A percentile compares a stretch with the other conserved stretches of the same genome.
Evolutionary conservation across 768 basidiomycete genomes (phyloP).

Genomic region (Pulveroboletus sp.): DNA sequence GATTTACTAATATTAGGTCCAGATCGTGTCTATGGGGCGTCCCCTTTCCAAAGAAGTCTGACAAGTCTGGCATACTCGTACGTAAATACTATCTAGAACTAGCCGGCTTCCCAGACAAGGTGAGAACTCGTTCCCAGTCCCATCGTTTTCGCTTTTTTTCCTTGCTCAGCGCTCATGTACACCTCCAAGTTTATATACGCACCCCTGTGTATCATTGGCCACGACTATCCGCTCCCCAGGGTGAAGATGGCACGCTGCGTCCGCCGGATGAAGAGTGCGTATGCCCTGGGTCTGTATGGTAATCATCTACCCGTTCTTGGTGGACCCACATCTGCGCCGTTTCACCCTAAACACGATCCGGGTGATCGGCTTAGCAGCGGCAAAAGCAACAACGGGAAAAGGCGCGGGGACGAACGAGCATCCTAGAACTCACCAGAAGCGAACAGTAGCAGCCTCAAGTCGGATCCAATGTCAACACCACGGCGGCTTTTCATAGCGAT

Average conservation of each 20-base stretch:
- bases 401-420: slow-evolving; percentile 12
- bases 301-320: slow-evolving; percentile 10
- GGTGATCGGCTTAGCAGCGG: slow-evolving; percentile 24
- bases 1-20: slow-evolving; percentile 23
- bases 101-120: slow-evolving; percentile 22
- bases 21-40: slow-evolving; percentile 24
- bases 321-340: slow-evolving; percentile 26
- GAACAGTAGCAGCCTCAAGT: neutral
- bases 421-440: slow-evolving; percentile 12
- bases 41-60: slow-evolving; percentile 18
- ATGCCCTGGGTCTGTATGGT: slow-evolving; percentile 15
- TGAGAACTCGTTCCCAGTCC: slow-evolving; percentile 14
- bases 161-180: neutral
- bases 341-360: slow-evolving; percentile 11
- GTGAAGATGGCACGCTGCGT: slow-evolving; percentile 13
- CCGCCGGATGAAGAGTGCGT: slow-evolving; percentile 7
- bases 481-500: neutral
- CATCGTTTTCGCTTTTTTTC: slow-evolving; percentile 6
- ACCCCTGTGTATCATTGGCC: slow-evolving; percentile 3
- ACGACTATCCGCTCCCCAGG: slow-evolving; percentile 8
- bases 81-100: slow-evolving; percentile 20
- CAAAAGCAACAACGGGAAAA: slow-evolving; percentile 17
- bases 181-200: neutral
- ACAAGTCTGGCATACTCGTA: slow-evolving; percentile 17
- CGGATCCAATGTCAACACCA: slow-evolving; percentile 1